Evolutionary conservation across 1,284 basidiomycete genomes (phyloP).

Genomic region (Heterobasidion irregulare): DNA sequence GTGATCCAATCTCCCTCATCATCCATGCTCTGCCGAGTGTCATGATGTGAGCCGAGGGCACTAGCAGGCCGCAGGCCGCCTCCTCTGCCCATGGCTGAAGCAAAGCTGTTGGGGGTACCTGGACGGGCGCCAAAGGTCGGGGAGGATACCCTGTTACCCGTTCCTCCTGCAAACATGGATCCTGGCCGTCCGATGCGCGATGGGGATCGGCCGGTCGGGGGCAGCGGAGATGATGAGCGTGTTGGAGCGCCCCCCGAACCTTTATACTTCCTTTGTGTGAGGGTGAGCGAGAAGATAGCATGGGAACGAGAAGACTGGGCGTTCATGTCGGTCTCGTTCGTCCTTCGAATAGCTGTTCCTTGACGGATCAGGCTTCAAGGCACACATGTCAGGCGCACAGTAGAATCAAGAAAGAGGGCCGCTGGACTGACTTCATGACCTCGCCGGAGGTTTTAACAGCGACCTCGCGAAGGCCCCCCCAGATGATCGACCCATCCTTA

Average conservation of each 20-base stretch:
- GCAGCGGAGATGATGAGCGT: slow-evolving; percentile 68
- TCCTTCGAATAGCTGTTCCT: slow-evolving; percentile 85
- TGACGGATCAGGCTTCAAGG: slow-evolving; percentile 64
- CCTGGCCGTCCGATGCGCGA: slow-evolving; percentile 73
- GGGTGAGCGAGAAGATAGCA: slow-evolving; percentile 95
- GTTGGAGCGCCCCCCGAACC: slow-evolving; percentile 53
- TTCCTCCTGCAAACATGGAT: slow-evolving; percentile 46
- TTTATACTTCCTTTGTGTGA: slow-evolving; percentile 79
- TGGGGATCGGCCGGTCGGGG: slow-evolving; percentile 56
- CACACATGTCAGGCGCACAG: neutral
- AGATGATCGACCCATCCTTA: slow-evolving; percentile 94
- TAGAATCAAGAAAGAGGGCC: neutral
- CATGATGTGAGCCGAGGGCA: slow-evolving; percentile 49
- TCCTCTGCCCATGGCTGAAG: slow-evolving; percentile 60
- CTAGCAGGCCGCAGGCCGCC: slow-evolving; percentile 71
- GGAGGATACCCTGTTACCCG: slow-evolving; percentile 51
- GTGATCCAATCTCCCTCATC: slow-evolving; percentile 80
- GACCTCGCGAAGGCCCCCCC: slow-evolving; percentile 92
- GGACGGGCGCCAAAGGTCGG: slow-evolving; percentile 65
- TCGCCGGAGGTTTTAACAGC: slow-evolving; percentile 77
- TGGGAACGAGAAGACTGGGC: slow-evolving; percentile 96
- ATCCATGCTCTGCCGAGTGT: slow-evolving; percentile 28
- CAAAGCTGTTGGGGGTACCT: slow-evolving; percentile 69
- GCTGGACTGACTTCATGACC: slow-evolving; percentile 77
- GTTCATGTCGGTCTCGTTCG: slow-evolving; percentile 99